Evolutionary conservation across 768 basidiomycete genomes (phyloP).

Genomic region (Lepiota brunneoincarnata): DNA sequence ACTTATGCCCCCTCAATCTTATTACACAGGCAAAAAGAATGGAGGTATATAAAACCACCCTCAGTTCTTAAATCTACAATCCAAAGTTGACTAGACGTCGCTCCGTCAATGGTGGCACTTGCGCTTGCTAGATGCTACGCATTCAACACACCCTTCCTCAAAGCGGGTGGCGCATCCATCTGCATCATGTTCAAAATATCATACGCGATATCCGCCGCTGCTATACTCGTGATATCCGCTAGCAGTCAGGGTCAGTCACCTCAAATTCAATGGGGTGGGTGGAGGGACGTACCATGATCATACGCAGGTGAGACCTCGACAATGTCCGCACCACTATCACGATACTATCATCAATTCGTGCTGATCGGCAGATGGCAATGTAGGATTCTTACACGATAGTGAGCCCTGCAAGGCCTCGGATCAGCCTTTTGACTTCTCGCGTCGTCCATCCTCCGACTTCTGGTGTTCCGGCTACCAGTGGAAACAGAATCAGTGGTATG

Average conservation of each 20-base stretch:
- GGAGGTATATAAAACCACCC: too few species aligned
- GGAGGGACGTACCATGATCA: slow-evolving; percentile 29
- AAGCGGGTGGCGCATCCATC: background rate
- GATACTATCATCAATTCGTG: too few species aligned
- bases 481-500: background rate
- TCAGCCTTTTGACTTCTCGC: slow-evolving; percentile 73
- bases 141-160: background rate
- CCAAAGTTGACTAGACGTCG: too few species aligned
- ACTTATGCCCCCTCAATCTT: too few species aligned
- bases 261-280: too few species aligned
- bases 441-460: slow-evolving; percentile 87
- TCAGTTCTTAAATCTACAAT: too few species aligned
- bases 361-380: too few species aligned
- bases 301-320: slow-evolving; percentile 87
- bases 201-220: slow-evolving; percentile 50
- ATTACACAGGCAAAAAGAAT: too few species aligned
- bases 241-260: slow-evolving; percentile 16
- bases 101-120: too few species aligned
- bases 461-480: slow-evolving; percentile 61
- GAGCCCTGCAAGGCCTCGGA: slow-evolving; percentile 73
- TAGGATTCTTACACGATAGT: slow-evolving; percentile 64
- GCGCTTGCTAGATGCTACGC: too few species aligned
- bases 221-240: slow-evolving; percentile 65
- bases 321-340: slow-evolving; percentile 43
- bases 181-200: slow-evolving; percentile 20